phyloP scores from a whole-genome alignment of 192 early-diverging fungal genomes.

The Linnemannia elongata region DNA sequence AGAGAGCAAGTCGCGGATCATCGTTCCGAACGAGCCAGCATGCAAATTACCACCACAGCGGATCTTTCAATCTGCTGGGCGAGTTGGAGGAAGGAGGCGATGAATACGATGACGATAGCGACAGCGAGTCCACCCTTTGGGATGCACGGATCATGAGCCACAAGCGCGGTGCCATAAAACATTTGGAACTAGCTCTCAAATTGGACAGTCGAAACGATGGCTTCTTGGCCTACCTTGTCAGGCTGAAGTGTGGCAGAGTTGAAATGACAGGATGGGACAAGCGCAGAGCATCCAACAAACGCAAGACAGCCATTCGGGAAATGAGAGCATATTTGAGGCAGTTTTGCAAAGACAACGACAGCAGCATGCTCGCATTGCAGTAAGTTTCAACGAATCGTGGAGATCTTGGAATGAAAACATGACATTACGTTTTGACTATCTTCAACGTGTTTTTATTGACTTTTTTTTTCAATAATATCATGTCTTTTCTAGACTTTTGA shows the following conservation, averaged over 20 bases:
- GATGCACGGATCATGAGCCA: background rate
- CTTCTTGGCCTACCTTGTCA: slow-evolving; percentile 35
- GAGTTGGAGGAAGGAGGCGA: background rate
- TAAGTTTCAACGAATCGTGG: slow-evolving; percentile 11
- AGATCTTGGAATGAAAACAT: too few species aligned
- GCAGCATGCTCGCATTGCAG: slow-evolving; percentile 29
- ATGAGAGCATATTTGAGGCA: slow-evolving; percentile 20
- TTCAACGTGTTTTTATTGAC: too few species aligned
- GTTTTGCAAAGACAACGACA: slow-evolving; percentile 23
- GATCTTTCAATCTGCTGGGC: background rate
- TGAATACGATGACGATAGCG: background rate
- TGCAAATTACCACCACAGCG: background rate
- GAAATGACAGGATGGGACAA: slow-evolving; percentile 6
- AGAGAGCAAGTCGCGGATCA: background rate
- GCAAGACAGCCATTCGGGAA: slow-evolving; percentile 22
- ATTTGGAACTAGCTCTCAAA: slow-evolving; percentile 25
- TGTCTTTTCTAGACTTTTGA: slow-evolving; percentile 15
- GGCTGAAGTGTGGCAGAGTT: slow-evolving; percentile 29
- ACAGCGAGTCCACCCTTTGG: background rate
- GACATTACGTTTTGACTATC: too few species aligned
- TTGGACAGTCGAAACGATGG: slow-evolving; percentile 29
- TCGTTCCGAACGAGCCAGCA: background rate
- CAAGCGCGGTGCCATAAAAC: slow-evolving; percentile 1
- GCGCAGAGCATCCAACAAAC: background rate
- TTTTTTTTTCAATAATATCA: too few species aligned